A percentile compares a stretch with the other conserved stretches of the same genome.
These are phyloP conservation scores for Detonula confervacea DNA, from an alignment of 352 stramenopile genomes.

Conservation along the genomic window DNA sequence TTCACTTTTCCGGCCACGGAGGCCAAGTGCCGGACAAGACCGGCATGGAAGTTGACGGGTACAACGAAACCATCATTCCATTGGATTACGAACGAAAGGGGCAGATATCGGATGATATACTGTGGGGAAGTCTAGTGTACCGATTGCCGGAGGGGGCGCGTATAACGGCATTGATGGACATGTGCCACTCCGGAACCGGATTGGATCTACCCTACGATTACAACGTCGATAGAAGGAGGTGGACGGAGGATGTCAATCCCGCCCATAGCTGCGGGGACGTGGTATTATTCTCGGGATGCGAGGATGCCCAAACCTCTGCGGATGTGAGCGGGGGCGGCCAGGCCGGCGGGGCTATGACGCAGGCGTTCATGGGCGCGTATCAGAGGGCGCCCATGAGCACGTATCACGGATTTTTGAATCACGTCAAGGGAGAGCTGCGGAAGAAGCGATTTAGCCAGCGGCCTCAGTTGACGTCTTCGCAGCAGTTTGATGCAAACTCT, in stretches of 20 bases:
- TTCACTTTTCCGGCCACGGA: slow-evolving; percentile 82
- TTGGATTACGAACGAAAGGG: slow-evolving; percentile 71
- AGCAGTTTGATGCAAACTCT: slow-evolving; percentile 51
- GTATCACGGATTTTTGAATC: slow-evolving; percentile 59
- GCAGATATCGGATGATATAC: slow-evolving; percentile 81
- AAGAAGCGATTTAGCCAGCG: slow-evolving; percentile 50
- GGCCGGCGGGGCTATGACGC: slow-evolving; percentile 72
- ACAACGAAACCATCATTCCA: slow-evolving; percentile 74
- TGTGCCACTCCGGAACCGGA: slow-evolving; percentile 83
- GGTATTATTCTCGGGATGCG: slow-evolving; percentile 67
- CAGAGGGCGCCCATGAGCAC: slow-evolving; percentile 40
- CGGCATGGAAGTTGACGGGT: slow-evolving; percentile 60
- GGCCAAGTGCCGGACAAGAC: slow-evolving; percentile 63
- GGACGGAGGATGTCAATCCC: slow-evolving; percentile 54
- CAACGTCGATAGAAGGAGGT: slow-evolving; percentile 45
- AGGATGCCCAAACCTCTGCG: slow-evolving; percentile 67
- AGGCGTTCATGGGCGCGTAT: slow-evolving; percentile 64
- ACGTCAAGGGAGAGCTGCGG: slow-evolving; percentile 37
- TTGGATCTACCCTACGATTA: slow-evolving; percentile 86
- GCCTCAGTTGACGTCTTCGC: slow-evolving; percentile 53
- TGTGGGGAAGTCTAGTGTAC: slow-evolving; percentile 63
- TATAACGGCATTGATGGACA: slow-evolving; percentile 83
- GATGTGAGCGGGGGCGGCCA: slow-evolving; percentile 62
- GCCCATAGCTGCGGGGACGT: slow-evolving; percentile 60
- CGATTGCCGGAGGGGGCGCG: slow-evolving; percentile 44